A percentile compares a stretch with the other conserved stretches of the same genome.
Conservation (phyloP, 108 stramenopile genomes). For the Skeletonema potamos region DNA sequence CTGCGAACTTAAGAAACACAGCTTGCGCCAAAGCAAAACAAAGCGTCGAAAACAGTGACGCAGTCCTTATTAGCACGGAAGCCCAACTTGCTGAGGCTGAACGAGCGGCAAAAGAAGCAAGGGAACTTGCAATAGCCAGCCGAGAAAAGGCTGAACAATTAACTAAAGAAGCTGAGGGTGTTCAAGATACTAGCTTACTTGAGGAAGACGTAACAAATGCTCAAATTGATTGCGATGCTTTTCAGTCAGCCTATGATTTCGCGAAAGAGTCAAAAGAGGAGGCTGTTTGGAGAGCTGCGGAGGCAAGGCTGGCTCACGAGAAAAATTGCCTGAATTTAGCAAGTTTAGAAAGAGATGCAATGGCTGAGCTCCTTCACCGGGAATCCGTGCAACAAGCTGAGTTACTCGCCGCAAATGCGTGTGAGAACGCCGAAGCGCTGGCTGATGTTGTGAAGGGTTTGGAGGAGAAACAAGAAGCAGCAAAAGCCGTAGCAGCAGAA, state of each 20-base stretch:
- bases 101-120: conserved; percentile 58
- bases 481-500: conserved; percentile 39
- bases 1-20: conserved; percentile 63
- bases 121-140: conserved; percentile 51
- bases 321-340: conserved; percentile 43
- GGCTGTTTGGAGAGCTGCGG: conserved; percentile 44
- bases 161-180: conserved; percentile 29
- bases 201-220: conserved; percentile 38
- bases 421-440: conserved; percentile 50
- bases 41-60: conserved; percentile 51
- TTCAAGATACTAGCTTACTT: conserved; percentile 32
- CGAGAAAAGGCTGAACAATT: conserved; percentile 54
- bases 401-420: conserved; percentile 57
- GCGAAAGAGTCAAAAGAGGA: conserved; percentile 53
- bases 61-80: conserved; percentile 52
- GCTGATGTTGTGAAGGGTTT: conserved; percentile 45
- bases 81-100: conserved; percentile 74
- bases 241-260: conserved; percentile 45
- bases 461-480: conserved; percentile 31
- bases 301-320: conserved; percentile 58
- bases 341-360: conserved; percentile 56
- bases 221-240: conserved; percentile 36
- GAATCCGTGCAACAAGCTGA: conserved; percentile 52
- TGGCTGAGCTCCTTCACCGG: conserved; percentile 35
- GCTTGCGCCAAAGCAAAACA: conserved; percentile 68